Conservation (phyloP, 208 protist genomes). For the Porcisia hertigi region DNA sequence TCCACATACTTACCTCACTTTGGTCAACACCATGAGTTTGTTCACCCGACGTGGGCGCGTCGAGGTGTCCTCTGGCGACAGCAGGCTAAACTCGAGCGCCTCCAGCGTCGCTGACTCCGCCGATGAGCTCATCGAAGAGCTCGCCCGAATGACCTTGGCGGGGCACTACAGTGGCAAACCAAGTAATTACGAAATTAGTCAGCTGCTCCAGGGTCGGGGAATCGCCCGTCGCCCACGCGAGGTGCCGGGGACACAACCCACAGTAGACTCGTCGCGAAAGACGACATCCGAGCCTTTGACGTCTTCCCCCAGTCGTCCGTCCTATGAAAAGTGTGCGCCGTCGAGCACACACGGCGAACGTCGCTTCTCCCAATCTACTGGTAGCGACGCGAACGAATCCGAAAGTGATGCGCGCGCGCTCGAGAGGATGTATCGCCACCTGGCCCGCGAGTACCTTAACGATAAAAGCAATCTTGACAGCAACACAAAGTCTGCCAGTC, state of each 20-base stretch:
- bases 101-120: conserved; percentile 30
- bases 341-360: neutral
- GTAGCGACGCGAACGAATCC: neutral
- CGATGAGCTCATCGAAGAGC: conserved; percentile 41
- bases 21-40: conserved; percentile 47
- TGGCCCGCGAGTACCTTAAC: conserved; percentile 24
- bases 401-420: conserved; percentile 17
- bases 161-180: conserved; percentile 29
- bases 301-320: no score
- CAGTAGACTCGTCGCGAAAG: neutral
- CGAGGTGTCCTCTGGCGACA: conserved; percentile 40
- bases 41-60: conserved; percentile 37
- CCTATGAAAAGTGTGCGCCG: neutral
- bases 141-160: conserved; percentile 28
- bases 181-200: conserved; percentile 21
- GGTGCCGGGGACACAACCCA: neutral
- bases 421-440: conserved; percentile 26
- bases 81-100: conserved; percentile 29
- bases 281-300: neutral
- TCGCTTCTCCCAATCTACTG: no score
- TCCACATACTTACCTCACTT: neutral
- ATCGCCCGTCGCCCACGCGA: conserved; percentile 18
- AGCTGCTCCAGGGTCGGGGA: conserved; percentile 25
- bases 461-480: neutral
- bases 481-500: neutral